Evolutionary conservation across 169 alveolate species (phyloP), one percentile per base, ranked within the genome.

Genomic region (Plasmodium malariae): DNA sequence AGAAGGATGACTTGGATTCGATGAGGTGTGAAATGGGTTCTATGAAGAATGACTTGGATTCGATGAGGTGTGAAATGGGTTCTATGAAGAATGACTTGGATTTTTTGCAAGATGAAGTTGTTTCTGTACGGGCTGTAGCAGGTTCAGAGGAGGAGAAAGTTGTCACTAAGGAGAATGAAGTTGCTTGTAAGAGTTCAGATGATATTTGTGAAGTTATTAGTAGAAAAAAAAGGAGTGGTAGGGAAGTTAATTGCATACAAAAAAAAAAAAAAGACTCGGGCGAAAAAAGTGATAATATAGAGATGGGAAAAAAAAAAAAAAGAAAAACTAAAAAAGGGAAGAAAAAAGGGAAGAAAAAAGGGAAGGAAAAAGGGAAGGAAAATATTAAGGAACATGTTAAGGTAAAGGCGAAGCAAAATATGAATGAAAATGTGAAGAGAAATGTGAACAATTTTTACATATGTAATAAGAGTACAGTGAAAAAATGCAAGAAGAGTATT

Each of bases 401-500:
- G 40, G 37, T 26, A 14, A 43, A 54, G 11, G 19, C 24, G n/a
- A 73, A 9, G 43, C 72, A 36, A 4, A 57, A 48, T 24, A 43
- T 45, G 19, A n/a, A n/a, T n/a, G n/a, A n/a, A n/a, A n/a, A n/a
- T n/a, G n/a, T n/a, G n/a, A n/a, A n/a, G n/a, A n/a, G n/a, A n/a
- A n/a, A n/a, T n/a, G n/a, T n/a, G n/a, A n/a, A n/a, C n/a, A n/a
- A n/a, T n/a, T n/a, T n/a, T n/a, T n/a, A n/a, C n/a, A n/a, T n/a
- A n/a, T 67, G 11, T 40, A 24, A 48, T 24, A 21, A 2, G 32
- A 73, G 59, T 30, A 54, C 19, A 11, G 55, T 26, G 19, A 73
- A 73, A 32, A 73, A 73, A 48, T 34, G 54, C 17, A 73, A 73
- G 57, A 57, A 55, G 28, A 40, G 2, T 32, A 54, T 54, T 32